Percentiles rank a stretch among this genome's conserved stretches.
phyloP scores from a whole-genome alignment of 2,329 filamentous ascomycete genomes.

The Mariannaea sp. region DNA sequence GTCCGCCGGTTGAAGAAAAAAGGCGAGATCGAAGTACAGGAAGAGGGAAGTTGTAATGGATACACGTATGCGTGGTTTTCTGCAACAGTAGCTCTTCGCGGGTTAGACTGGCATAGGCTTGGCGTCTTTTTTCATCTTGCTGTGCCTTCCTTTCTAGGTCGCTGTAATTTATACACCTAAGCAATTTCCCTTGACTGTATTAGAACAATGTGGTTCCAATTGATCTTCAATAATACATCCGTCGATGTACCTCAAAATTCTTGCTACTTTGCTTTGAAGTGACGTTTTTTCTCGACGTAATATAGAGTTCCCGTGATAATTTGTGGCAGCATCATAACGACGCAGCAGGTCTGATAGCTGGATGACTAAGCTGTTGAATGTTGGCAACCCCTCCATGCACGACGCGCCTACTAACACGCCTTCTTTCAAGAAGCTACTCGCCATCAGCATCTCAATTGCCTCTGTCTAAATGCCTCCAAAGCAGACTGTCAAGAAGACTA shows the following conservation, averaged over 20 bases:
- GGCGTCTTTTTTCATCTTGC: constrained; percentile 52
- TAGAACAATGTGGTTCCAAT: background rate
- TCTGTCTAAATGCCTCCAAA: constrained; percentile 50
- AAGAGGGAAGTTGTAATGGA: constrained; percentile 50
- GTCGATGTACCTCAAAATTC: no score
- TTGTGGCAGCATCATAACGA: no score
- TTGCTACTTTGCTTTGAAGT: background rate
- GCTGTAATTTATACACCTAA: constrained; percentile 67
- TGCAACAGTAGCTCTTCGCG: constrained; percentile 50
- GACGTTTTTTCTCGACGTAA: background rate
- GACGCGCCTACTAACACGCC: background rate
- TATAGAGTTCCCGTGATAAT: no score
- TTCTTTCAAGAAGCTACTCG: background rate
- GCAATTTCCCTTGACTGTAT: constrained; percentile 56
- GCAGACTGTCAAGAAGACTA: constrained; percentile 31
- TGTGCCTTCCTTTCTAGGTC: constrained; percentile 56
- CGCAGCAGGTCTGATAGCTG: background rate
- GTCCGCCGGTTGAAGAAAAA: constrained; percentile 50
- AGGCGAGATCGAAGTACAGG: constrained; percentile 52
- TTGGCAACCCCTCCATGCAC: constrained; percentile 6
- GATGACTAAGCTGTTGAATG: constrained; percentile 10
- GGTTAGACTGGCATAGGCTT: constrained; percentile 56
- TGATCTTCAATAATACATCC: no score
- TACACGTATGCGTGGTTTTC: constrained; percentile 45
- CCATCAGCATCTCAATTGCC: background rate